Percentiles rank a stretch among this genome's conserved stretches.
phyloP scores from a whole-genome alignment of 768 basidiomycete species.

The Trametes cingulata region DNA sequence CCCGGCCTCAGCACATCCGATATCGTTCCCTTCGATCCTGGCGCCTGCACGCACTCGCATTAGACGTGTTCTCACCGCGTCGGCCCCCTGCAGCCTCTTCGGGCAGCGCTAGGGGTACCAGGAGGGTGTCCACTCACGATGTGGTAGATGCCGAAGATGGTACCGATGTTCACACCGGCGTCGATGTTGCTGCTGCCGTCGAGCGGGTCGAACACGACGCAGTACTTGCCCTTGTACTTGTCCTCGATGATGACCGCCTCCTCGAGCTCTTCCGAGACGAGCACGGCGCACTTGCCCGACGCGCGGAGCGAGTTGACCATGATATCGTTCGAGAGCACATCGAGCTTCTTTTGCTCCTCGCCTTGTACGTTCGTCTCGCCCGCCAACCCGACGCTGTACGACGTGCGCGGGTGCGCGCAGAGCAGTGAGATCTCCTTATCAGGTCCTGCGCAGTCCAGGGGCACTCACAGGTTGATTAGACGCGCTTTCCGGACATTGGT shows the following conservation, averaged over 20 bases:
- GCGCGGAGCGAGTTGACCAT: slow-evolving; percentile 97
- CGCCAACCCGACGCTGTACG: slow-evolving; percentile 87
- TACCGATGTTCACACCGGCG: slow-evolving; percentile 97
- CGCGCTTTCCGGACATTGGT: slow-evolving; percentile 97
- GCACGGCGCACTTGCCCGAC: slow-evolving; percentile 94
- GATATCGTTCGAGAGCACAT: slow-evolving; percentile 97
- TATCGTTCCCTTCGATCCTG: slow-evolving; percentile 77
- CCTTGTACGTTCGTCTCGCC: slow-evolving; percentile 97
- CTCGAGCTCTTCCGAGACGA: slow-evolving; percentile 95
- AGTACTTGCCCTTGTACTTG: slow-evolving; percentile 81
- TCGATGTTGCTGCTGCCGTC: slow-evolving; percentile 98
- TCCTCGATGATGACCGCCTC: slow-evolving; percentile 90
- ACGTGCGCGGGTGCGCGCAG: background rate
- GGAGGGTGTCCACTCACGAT: slow-evolving; percentile 56
- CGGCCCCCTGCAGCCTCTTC: background rate
- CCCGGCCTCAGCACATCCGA: slow-evolving; percentile 92
- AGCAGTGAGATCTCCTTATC: slow-evolving; percentile 3
- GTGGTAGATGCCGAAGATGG: slow-evolving; percentile 96
- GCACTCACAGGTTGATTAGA: slow-evolving; percentile 89
- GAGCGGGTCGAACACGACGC: slow-evolving; percentile 97
- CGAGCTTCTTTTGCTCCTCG: slow-evolving; percentile 99
- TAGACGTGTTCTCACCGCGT: slow-evolving; percentile 2
- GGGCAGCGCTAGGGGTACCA: background rate
- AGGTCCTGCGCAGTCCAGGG: background rate
- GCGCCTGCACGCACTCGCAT: slow-evolving; percentile 46